These are phyloP conservation scores for Globisporangium nagaii DNA, from an alignment of 352 stramenopile genomes.

Conservation along the genomic window DNA sequence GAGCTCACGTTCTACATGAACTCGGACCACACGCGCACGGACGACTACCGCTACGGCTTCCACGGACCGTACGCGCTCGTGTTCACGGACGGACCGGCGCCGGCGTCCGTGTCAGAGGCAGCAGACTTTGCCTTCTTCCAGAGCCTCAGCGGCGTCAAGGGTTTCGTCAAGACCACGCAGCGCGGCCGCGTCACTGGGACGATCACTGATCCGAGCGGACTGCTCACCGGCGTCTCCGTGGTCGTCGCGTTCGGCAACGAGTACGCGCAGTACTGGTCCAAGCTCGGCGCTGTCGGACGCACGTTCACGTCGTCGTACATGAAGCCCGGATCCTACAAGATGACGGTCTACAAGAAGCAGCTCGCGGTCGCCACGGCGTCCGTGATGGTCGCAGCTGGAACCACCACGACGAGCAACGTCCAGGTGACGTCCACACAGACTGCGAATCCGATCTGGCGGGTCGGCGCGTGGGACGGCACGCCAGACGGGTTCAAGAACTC, in stretches of 20 bases:
- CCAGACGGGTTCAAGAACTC: constrained; percentile 44
- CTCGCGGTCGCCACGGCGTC: constrained; percentile 28
- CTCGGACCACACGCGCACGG: constrained; percentile 49
- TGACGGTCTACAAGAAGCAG: constrained; percentile 52
- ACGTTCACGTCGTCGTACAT: constrained; percentile 39
- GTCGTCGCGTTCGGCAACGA: constrained; percentile 33
- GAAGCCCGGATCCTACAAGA: constrained; percentile 40
- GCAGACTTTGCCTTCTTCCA: constrained; percentile 46
- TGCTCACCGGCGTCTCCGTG: constrained; percentile 19
- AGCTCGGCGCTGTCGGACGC: constrained; percentile 10
- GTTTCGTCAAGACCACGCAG: constrained; percentile 27
- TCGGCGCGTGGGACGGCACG: constrained; percentile 45
- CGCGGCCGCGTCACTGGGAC: constrained; percentile 28
- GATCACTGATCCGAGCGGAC: constrained; percentile 23
- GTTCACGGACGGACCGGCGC: constrained; percentile 29
- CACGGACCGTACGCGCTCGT: constrained; percentile 42
- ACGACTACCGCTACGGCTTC: constrained; percentile 50
- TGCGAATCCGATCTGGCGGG: constrained; percentile 32
- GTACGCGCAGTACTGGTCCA: constrained; percentile 37
- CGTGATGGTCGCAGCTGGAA: constrained; percentile 19
- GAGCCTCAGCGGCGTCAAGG: constrained; percentile 15
- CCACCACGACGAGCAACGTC: constrained; percentile 11
- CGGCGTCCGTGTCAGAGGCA: constrained; percentile 11
- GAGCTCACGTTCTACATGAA: constrained; percentile 61
- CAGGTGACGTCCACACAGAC: constrained; percentile 21